Percentiles rank a stretch among this genome's conserved stretches.
Evolutionary conservation across 192 early-diverging fungal species (phyloP).

Genomic region (Chytriomyces sp.): DNA sequence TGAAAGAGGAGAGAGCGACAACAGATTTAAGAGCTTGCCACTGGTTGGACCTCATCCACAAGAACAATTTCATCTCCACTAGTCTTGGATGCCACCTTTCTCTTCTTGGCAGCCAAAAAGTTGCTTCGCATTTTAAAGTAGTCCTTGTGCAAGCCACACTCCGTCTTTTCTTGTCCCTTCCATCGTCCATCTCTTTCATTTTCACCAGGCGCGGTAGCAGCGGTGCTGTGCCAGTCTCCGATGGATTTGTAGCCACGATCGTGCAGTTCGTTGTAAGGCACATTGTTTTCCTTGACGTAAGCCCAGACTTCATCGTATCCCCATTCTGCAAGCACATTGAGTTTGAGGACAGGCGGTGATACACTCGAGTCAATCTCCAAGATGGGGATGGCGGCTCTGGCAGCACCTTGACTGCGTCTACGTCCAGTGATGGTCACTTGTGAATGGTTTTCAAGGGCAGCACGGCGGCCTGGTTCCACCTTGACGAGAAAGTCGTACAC

Average conservation of each 20-base stretch:
- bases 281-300: conserved; percentile 81
- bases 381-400: conserved; percentile 75
- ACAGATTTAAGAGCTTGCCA: background rate
- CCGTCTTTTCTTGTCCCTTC: conserved; percentile 85
- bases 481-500: conserved; percentile 91
- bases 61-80: conserved; percentile 10
- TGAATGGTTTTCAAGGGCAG: conserved; percentile 78
- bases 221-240: conserved; percentile 92
- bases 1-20: no score
- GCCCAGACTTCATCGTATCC: conserved; percentile 87
- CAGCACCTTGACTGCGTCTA: conserved; percentile 79
- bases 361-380: conserved; percentile 80
- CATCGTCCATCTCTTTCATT: conserved; percentile 89
- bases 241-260: conserved; percentile 92
- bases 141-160: conserved; percentile 97
- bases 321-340: conserved; percentile 93
- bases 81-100: conserved; percentile 42
- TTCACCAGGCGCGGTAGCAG: conserved; percentile 65
- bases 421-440: conserved; percentile 88
- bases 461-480: conserved; percentile 88
- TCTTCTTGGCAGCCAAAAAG: conserved; percentile 78
- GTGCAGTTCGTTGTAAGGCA: conserved; percentile 88
- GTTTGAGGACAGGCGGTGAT: conserved; percentile 74
- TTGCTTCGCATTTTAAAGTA: conserved; percentile 90
- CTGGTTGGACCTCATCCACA: conserved; percentile 12